These are phyloP conservation scores for Podila epigama DNA, from an alignment of 192 early-diverging fungal species.

Conservation along the genomic window DNA sequence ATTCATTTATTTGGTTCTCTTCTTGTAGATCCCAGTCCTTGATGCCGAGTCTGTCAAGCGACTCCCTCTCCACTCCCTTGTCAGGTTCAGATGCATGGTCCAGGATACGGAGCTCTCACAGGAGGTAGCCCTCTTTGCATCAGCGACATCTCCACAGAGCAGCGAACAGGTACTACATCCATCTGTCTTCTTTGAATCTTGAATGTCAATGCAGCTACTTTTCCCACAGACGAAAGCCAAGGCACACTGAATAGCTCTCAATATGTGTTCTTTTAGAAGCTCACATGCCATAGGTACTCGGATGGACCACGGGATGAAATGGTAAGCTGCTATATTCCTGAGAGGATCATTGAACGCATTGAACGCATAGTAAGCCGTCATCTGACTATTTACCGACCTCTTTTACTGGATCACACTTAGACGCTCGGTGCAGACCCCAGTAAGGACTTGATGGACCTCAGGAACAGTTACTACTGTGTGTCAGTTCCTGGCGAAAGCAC, in stretches of 20 bases:
- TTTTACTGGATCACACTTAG: slow-evolving; percentile 1
- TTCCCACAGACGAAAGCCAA: too few relatives aligned
- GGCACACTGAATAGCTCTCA: neutral
- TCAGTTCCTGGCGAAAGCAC: slow-evolving; percentile 72
- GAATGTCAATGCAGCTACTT: too few relatives aligned
- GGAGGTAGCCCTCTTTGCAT: slow-evolving; percentile 61
- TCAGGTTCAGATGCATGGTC: slow-evolving; percentile 83
- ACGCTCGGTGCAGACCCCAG: neutral
- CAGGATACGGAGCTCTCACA: slow-evolving; percentile 81
- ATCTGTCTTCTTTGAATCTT: neutral
- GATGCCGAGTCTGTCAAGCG: slow-evolving; percentile 38
- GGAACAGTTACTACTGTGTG: slow-evolving; percentile 72
- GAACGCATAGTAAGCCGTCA: too few relatives aligned
- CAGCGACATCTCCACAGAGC: slow-evolving; percentile 27
- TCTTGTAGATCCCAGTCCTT: slow-evolving; percentile 52
- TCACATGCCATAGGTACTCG: slow-evolving; percentile 54
- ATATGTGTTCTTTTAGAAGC: neutral
- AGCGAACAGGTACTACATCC: slow-evolving; percentile 40
- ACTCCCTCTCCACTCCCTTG: slow-evolving; percentile 55
- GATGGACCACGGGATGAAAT: slow-evolving; percentile 42
- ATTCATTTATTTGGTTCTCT: neutral
- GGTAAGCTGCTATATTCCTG: slow-evolving; percentile 15
- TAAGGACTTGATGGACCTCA: slow-evolving; percentile 64
- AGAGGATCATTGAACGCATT: neutral
- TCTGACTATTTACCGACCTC: neutral